Evolutionary conservation across 495 filamentous ascomycete species (phyloP).

Genomic region (Penicillium steckii): DNA sequence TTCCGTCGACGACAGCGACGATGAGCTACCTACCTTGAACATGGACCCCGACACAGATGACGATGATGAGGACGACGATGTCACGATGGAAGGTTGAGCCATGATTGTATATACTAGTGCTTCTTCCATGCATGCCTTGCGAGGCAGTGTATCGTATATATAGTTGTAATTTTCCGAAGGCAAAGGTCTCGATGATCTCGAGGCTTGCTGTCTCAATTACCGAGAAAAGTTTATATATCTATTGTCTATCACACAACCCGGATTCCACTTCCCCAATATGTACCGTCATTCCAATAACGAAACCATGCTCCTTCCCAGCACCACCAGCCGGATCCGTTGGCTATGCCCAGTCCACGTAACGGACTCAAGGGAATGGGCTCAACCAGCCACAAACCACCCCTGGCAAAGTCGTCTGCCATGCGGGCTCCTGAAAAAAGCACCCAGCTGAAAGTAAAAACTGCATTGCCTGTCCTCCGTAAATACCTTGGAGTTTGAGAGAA

Average conservation of each 20-base stretch:
- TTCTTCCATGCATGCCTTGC: background rate
- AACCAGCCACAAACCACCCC: constrained; percentile 61
- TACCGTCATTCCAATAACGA: constrained; percentile 47
- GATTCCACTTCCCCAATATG: constrained; percentile 67
- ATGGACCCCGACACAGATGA: constrained; percentile 48
- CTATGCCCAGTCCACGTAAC: constrained; percentile 53
- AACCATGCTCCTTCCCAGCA: constrained; percentile 54
- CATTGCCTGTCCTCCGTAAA: constrained; percentile 49
- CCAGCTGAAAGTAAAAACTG: constrained; percentile 55
- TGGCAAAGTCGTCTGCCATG: constrained; percentile 61
- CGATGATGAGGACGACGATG: constrained; percentile 39
- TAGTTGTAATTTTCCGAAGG: too few relatives aligned
- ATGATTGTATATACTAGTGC: background rate
- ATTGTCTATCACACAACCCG: constrained; percentile 19
- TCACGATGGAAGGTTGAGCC: constrained; percentile 30
- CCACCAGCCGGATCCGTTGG: constrained; percentile 52
- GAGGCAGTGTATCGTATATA: too few relatives aligned
- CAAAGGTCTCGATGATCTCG: too few relatives aligned
- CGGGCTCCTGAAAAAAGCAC: constrained; percentile 52
- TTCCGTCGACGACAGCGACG: constrained; percentile 45
- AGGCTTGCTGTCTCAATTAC: background rate
- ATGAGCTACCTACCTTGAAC: constrained; percentile 49
- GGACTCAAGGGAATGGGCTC: constrained; percentile 69
- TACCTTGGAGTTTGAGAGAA: constrained; percentile 29
- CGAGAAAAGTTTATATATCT: constrained; percentile 2